These are phyloP conservation scores for Allium cepa DNA, from an alignment of 106 monocot species.

Conservation along the genomic window DNA sequence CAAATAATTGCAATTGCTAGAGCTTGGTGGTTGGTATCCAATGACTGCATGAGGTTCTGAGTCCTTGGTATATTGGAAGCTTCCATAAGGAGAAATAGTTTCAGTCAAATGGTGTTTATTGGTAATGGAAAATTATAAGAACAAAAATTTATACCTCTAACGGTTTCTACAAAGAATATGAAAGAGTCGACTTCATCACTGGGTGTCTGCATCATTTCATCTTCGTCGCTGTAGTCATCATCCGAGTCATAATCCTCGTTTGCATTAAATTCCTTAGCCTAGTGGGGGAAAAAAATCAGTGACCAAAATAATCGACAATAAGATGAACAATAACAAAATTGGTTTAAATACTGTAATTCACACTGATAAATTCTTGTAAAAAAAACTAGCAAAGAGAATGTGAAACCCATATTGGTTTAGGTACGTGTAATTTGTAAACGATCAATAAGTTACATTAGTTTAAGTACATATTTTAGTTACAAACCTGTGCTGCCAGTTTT, in stretches of 20 bases:
- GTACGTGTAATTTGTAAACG: not conserved
- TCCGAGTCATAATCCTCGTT: too few relatives aligned
- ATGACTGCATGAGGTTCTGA: not conserved
- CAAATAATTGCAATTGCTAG: constrained; percentile 67
- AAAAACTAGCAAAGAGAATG: too few relatives aligned
- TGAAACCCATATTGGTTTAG: too few relatives aligned
- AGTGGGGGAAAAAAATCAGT: not conserved
- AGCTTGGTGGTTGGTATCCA: constrained; percentile 24
- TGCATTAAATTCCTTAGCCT: not conserved
- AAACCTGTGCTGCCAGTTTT: too few relatives aligned
- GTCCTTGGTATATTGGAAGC: not conserved
- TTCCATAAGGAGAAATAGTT: not conserved
- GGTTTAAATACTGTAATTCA: not conserved
- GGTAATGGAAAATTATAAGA: too few relatives aligned
- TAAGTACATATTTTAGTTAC: not conserved
- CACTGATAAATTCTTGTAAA: too few relatives aligned
- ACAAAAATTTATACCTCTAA: not conserved
- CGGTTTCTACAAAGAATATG: too few relatives aligned
- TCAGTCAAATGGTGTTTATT: not conserved
- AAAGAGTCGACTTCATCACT: too few relatives aligned
- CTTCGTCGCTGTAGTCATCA: too few relatives aligned
- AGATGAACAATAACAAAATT: not conserved
- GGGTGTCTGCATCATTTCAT: too few relatives aligned
- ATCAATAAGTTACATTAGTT: not conserved
- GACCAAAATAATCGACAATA: not conserved